Conservation (phyloP, 202 grass and related monocot genomes). For the Schoenoplectus tabernaemontani region DNA sequence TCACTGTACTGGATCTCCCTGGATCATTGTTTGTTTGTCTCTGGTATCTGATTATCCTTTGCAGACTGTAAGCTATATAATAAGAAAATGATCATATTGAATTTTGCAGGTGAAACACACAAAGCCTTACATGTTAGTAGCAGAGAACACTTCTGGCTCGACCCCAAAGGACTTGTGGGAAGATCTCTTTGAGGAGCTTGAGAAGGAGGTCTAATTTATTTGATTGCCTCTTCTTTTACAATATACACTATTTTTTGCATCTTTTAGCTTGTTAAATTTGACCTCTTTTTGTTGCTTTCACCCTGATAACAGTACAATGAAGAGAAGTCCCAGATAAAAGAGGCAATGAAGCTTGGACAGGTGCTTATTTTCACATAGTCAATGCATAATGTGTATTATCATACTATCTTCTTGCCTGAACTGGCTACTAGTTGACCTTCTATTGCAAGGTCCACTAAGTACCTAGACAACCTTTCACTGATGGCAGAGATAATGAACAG, state of each 20-base stretch:
- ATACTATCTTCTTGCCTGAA: not conserved
- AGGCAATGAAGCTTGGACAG: constrained; percentile 79
- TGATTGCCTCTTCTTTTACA: not conserved
- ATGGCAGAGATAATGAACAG: not conserved
- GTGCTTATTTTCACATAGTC: constrained; percentile 21
- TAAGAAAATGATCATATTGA: not conserved
- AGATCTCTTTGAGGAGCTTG: constrained; percentile 80
- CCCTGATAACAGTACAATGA: constrained; percentile 61
- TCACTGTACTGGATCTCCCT: not conserved
- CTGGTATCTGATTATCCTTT: not conserved
- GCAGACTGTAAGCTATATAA: not conserved
- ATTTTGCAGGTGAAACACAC: constrained; percentile 68
- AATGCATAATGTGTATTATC: not conserved
- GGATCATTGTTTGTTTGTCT: not conserved
- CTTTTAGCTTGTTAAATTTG: constrained; percentile 19
- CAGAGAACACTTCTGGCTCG: constrained; percentile 68
- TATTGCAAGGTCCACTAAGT: not conserved
- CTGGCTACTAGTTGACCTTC: not conserved
- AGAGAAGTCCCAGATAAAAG: constrained; percentile 56
- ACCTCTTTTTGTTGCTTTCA: constrained; percentile 22
- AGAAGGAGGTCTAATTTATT: constrained; percentile 62
- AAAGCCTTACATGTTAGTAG: constrained; percentile 55
- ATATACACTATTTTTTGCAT: not conserved
- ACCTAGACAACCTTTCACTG: not conserved
- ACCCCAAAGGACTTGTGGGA: constrained; percentile 85